Base-by-base conservation (phyloP, 768 basidiomycete genomes). In the Cyclocybe cylindracea region DNA sequence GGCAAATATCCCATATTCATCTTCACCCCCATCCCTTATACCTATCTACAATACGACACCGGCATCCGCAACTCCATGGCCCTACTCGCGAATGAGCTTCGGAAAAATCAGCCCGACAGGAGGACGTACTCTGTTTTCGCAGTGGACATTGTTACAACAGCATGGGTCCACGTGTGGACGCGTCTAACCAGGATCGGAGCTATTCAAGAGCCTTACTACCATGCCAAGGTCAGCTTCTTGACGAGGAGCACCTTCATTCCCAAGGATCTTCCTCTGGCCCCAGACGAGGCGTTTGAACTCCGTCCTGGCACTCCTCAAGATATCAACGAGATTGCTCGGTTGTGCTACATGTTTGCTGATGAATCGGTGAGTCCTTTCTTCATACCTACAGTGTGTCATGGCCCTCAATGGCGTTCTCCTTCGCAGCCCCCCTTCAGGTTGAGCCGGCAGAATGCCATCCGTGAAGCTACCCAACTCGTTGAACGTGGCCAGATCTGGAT, bases 41-140 rank as follows among this genome's bases (percentile, higher is more conserved):
- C 68, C 11, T 52, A 55, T 5, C 73, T 88, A 31, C 56, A 65
- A 42, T 39, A 59, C n/a, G 59, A 71, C 1, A 66, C 68, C 36
- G 62, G 82, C 10, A 49, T 59, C 2, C 70, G 5, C 70, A 5
- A 73, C 78, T 9, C 63, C 5, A 24, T 91, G 29, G 39, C 52
- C 2, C 52, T 61, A 10, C 68, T 88, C 7, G 79, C 76, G 2
- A 44, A 57, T 1, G 68, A 64, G 8, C 68, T 90, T 9, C 56
- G 64, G 7, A 55, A 46, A 0, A 44, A 57, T 3, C 70, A 81
- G 10, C 66, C 69, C 9, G 46, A 51, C 4, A 60, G 68, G 31
- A 73, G 86, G 9, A 72, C 86, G 0, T 91, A 84, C 63, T 87
- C 89, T 1, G 73, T 89, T 7, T 91, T 88, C 56, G 80, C 84